These are phyloP conservation scores for Solanum virginianum DNA, from an alignment of 257 asterid genomes.

Conservation along the genomic window DNA sequence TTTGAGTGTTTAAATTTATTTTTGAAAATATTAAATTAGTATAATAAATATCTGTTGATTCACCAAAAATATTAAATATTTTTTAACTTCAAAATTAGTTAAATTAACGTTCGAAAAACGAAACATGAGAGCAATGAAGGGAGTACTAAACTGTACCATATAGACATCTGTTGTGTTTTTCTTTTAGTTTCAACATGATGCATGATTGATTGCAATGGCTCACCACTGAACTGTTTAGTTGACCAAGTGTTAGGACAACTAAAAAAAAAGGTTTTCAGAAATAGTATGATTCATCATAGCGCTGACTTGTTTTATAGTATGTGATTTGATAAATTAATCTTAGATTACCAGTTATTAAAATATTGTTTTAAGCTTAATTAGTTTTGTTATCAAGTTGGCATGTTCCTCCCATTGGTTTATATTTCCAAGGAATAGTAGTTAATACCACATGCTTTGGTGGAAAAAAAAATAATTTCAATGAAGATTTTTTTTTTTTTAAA, in stretches of 20 bases:
- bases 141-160: not conserved
- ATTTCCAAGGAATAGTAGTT: not conserved
- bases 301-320: not conserved
- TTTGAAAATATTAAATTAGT: not conserved
- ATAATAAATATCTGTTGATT: no score
- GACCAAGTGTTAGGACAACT: not conserved
- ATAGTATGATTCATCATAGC: not conserved
- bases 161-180: not conserved
- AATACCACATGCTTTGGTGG: not conserved
- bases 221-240: not conserved
- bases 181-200: not conserved
- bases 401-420: slow-evolving; percentile 1
- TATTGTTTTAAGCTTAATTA: not conserved
- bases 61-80: no score
- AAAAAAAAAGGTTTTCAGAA: not conserved
- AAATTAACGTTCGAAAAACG: not conserved
- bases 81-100: not conserved
- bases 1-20: not conserved
- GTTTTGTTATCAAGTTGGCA: not conserved
- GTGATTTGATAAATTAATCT: not conserved
- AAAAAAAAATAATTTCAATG: not conserved
- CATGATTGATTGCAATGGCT: not conserved
- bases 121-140: not conserved
- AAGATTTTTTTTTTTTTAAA: not conserved
- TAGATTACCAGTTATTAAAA: not conserved